Evolutionary conservation across 805 yeast species (phyloP), one percentile per base, ranked within the genome.

Genomic region (Metschnikowia continentalis): DNA sequence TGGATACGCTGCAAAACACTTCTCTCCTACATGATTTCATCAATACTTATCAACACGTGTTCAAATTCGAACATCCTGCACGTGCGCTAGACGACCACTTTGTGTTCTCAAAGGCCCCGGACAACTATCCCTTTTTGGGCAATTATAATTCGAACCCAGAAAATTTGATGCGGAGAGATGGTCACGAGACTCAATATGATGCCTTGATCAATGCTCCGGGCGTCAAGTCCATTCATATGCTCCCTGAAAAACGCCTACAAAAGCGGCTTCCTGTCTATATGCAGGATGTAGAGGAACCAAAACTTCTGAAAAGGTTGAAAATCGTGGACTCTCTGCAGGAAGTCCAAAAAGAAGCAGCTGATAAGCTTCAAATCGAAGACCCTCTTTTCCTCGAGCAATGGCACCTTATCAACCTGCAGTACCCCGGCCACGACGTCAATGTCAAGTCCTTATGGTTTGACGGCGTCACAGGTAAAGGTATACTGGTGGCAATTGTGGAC

Each of bases 401-500:
- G 99, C 97, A 92, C 68, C 68, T 94, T n/a, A 69, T 87, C 37
- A 94, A 94, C 63, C 74, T 88, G 0, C 65, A 67, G 6, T 82
- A 72, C 57, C 88, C 87, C 0, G 95, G 96, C 0, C 77, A 89
- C 61, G 98, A 92, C 66, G 82, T 94, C 47, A 92, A 94, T 61
- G 92, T 90, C 13, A 69, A 88, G 1, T 90, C 88, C 0, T 82
- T 90, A 11, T 94, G 99, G 99, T 72, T 75, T 32, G 82, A 82
- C 52, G 87, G 86, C 45, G 81, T 86, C 50, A 86, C 94, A 0
- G 99, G 99, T 0, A 67, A 76, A 35, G 92, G 94, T 5, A 76
- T 89, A 5, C 89, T 88, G 0, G 85, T 91, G 1, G 97, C 97
- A 1, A 79, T 94, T 37, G 86, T 94, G 0, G 99, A 94, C 68